Evolutionary conservation across 75 land plant species (phyloP).

Genomic region (Cryptomeria japonica): DNA sequence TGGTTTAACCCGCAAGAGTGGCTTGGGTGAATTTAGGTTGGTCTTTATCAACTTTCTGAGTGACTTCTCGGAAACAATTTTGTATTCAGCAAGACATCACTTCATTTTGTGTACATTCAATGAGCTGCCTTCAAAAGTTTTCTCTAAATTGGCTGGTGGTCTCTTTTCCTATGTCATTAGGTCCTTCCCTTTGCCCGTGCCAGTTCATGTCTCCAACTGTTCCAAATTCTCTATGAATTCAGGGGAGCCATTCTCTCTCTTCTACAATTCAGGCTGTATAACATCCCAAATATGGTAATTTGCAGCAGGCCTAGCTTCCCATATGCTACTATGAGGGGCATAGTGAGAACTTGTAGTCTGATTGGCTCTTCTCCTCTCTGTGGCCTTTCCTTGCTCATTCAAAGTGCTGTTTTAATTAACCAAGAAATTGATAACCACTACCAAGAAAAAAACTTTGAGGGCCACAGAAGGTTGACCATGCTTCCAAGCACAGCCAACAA

Average conservation of each 20-base stretch:
- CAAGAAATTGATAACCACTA: background rate
- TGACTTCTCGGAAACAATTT: background rate
- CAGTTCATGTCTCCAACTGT: background rate
- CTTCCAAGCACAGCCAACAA: too few species aligned
- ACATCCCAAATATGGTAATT: background rate
- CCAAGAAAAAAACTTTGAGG: background rate
- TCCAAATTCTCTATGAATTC: background rate
- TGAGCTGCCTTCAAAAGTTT: background rate
- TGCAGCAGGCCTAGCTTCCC: too few species aligned
- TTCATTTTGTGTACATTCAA: background rate
- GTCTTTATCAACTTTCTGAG: background rate
- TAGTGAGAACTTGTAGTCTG: background rate
- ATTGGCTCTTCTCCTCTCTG: background rate
- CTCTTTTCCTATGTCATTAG: background rate
- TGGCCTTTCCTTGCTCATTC: background rate
- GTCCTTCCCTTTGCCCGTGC: background rate
- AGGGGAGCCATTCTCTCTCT: background rate
- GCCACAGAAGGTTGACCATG: background rate
- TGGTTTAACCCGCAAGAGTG: background rate
- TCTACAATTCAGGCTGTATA: background rate
- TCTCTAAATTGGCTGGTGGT: too few species aligned
- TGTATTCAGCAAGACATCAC: background rate
- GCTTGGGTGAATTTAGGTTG: background rate
- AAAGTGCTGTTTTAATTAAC: background rate
- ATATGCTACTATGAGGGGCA: background rate